Evolutionary conservation across 495 filamentous ascomycete species (phyloP), one percentile per base, ranked within the genome.

Genomic region (Penicillium herquei): DNA sequence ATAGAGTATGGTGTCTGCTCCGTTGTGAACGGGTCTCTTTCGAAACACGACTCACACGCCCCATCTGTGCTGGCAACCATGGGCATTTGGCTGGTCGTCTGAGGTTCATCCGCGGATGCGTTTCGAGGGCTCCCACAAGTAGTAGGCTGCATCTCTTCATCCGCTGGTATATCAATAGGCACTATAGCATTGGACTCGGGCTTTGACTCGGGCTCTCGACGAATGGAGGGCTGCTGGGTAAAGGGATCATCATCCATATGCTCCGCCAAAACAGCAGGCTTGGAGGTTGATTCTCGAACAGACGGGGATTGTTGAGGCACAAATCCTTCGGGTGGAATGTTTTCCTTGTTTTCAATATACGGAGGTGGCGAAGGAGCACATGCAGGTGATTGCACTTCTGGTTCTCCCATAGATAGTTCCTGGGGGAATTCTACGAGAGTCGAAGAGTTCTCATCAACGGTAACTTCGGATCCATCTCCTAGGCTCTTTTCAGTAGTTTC

Each of bases 281-380:
- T 64, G 1, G 46, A 8, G 4, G n/a, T 30, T 26, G 46, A 39
- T 46, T 47, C 35, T 11, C 39, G 49, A 39, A 58, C 54, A 5
- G 31, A 33, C 9, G 30, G 13, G 16, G 45, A 41, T 0, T 31
- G 50, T 8, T 49, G 41, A 37, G 52, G 45, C 5, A 48, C 33
- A 51, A 55, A 56, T 8, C n/a, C 43, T 0, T 30, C 32, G 2
- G 64, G 64, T 21, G 62, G 59, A 7, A 65, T 55, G 11, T 65
- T 68, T 31, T 68, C 65, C n/a, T 68, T 65, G 26, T 63, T 54
- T 14, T 65, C 54, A 8, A 43, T 21, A 12, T 46, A 33, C 3
- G 54, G 39, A 9, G 51, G 35, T 39, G 54, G 54, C n/a, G 57
- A 45, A 31, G 62, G 31, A 5, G 48, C 39, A 6, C 39, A 44